Evolutionary conservation across 257 asterid species (phyloP).

Genomic region (Solanum rostratum): DNA sequence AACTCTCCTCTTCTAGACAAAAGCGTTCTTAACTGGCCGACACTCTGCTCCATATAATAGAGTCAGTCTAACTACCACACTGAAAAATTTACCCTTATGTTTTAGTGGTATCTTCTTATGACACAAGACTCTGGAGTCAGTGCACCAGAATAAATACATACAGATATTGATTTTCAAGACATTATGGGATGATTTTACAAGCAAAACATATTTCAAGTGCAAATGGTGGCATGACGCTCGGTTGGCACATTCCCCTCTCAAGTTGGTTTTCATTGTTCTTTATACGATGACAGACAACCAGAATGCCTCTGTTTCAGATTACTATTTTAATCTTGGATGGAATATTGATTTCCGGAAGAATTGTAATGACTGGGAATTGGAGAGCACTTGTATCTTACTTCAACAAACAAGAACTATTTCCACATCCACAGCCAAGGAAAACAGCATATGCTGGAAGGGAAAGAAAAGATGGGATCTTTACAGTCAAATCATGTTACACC

Average conservation of each 20-base stretch:
- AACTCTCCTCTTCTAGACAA: too few relatives aligned
- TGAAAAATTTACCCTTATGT: too few relatives aligned
- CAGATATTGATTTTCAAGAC: background rate
- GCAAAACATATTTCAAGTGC: background rate
- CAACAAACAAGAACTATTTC: background rate
- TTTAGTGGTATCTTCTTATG: too few relatives aligned
- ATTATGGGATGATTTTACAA: background rate
- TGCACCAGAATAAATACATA: background rate
- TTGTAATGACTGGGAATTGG: background rate
- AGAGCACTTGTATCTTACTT: background rate
- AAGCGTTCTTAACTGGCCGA: too few relatives aligned
- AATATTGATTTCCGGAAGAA: background rate
- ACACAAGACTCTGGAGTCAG: background rate
- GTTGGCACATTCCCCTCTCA: background rate
- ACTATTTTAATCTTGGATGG: background rate
- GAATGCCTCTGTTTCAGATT: background rate
- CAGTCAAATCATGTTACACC: background rate
- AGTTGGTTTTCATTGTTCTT: background rate
- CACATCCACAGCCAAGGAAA: too few relatives aligned
- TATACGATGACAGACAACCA: background rate
- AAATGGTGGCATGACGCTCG: background rate
- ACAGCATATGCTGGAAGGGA: background rate
- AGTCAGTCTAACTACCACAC: too few relatives aligned
- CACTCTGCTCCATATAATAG: too few relatives aligned
- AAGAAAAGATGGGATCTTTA: background rate